Base-by-base conservation (phyloP, 345 rosid species). In the Populus alba region DNA sequence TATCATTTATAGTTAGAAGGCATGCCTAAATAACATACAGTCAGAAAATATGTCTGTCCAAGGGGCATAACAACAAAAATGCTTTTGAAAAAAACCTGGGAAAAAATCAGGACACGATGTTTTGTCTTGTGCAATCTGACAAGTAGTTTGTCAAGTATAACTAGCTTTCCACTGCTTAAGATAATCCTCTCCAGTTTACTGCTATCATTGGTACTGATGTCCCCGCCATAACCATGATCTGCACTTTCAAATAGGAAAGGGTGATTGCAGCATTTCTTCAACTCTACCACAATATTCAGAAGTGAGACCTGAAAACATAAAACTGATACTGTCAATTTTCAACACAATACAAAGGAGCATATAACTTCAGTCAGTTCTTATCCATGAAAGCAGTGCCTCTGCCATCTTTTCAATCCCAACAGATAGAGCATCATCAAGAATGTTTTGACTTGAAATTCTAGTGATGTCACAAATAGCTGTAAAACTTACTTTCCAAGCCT, bases 231-330 rank as follows among this genome's bases (percentile, higher is more conserved):
- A 79, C 99, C 99, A 87, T 97, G 97, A 85, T 97, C 99, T 12
- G 99, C 99, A 85, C 98, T 97, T 90, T 97, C 99, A 87, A 97
- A 97, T 80, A 97, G 87, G 88, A 97, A 97, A 43, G 99, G 99
- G 77, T 97, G 99, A 76, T 97, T 97, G 89, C 98, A 97, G 84
- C 99, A 97, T 81, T 97, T 97, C 92, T 97, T 97, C 90, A 97
- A 78, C 88, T 97, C 99, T 73, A 97, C 99, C 73, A 97, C 99
- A 70, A 97, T 97, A 88, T 97, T 97, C 81, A 97, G 80, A 82
- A 97, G 98, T 51, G 99, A 97, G 78, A 97, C 99, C 99, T 92
- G 89, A 51, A 79, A 75, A 74, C 37, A 10, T 6, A 16, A 63
- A 77, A 37, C 3, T 31, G 31, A 47, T 9, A 68, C 8, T 33